phyloP scores from a whole-genome alignment of 2,329 filamentous ascomycete species.

The Didymella arachidicola region DNA sequence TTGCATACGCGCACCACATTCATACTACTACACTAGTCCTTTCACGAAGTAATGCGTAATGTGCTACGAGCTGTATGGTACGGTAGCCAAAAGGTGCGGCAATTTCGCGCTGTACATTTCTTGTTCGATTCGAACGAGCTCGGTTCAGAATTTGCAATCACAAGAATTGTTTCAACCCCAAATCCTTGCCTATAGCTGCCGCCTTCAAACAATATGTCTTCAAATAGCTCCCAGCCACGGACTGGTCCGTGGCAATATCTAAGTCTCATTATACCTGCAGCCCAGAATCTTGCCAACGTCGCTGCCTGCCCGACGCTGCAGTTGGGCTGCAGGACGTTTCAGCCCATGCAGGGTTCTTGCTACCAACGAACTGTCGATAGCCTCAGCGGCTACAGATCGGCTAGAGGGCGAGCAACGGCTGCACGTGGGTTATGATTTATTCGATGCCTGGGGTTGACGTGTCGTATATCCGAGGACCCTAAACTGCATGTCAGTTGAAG shows the following conservation, averaged over 20 bases:
- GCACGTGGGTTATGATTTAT: background rate
- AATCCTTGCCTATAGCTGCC: conserved; percentile 7
- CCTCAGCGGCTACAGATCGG: conserved; percentile 2
- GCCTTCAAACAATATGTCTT: background rate
- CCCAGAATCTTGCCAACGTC: background rate
- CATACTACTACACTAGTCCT: conserved; percentile 2
- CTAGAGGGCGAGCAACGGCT: background rate
- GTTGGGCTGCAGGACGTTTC: conserved; percentile 18
- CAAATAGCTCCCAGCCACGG: background rate
- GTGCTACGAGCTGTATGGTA: conserved; percentile 21
- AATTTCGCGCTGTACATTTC: background rate
- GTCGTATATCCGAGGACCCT: background rate
- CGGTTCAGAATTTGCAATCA: background rate
- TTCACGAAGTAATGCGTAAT: conserved; percentile 31
- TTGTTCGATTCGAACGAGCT: background rate
- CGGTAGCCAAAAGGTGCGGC: background rate
- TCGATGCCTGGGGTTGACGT: background rate
- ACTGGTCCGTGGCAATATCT: conserved; percentile 4
- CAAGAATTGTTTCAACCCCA: background rate
- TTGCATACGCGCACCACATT: conserved; percentile 8
- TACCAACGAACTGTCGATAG: background rate
- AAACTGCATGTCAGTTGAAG: background rate
- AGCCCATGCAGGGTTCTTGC: conserved; percentile 9
- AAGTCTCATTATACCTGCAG: conserved; percentile 7
- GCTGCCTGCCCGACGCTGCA: conserved; percentile 1